Percentiles rank a stretch among this genome's conserved stretches.
Conservation (phyloP, 805 yeast genomes). For the Monosporozyma yasuniensis region DNA sequence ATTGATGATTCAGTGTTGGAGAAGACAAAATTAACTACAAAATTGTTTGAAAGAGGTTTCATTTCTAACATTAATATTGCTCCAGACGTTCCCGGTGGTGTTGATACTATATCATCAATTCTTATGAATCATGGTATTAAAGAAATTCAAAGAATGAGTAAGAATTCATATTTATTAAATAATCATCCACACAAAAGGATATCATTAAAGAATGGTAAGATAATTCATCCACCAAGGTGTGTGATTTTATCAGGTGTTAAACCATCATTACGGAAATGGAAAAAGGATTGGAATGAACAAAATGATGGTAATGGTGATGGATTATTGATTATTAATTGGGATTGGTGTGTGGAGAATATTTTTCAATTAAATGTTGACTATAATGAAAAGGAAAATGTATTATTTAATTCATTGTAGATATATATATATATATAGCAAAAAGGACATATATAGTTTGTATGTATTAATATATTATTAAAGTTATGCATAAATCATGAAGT, state of each 20-base stretch:
- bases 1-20: constrained; percentile 20
- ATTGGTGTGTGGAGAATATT: constrained; percentile 28
- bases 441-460: too few relatives aligned
- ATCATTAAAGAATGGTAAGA: not conserved
- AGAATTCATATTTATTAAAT: constrained; percentile 31
- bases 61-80: constrained; percentile 19
- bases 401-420: constrained; percentile 3
- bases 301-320: constrained; percentile 3
- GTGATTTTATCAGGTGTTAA: constrained; percentile 43
- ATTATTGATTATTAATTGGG: constrained; percentile 27
- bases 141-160: constrained; percentile 19
- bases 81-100: constrained; percentile 25
- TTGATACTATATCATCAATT: constrained; percentile 20
- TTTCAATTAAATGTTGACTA: constrained; percentile 19
- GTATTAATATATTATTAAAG: too few relatives aligned
- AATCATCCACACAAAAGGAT: not conserved
- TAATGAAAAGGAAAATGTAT: not conserved
- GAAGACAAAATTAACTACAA: constrained; percentile 11
- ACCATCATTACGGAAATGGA: constrained; percentile 21
- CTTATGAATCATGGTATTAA: constrained; percentile 23
- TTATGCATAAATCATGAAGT: too few relatives aligned
- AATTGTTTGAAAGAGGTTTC: constrained; percentile 23
- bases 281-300: constrained; percentile 7
- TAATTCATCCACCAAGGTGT: constrained; percentile 14
- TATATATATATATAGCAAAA: not conserved